These are phyloP conservation scores for Clonostachys sp. DNA, from an alignment of 2,329 filamentous ascomycete species.

Conservation along the genomic window DNA sequence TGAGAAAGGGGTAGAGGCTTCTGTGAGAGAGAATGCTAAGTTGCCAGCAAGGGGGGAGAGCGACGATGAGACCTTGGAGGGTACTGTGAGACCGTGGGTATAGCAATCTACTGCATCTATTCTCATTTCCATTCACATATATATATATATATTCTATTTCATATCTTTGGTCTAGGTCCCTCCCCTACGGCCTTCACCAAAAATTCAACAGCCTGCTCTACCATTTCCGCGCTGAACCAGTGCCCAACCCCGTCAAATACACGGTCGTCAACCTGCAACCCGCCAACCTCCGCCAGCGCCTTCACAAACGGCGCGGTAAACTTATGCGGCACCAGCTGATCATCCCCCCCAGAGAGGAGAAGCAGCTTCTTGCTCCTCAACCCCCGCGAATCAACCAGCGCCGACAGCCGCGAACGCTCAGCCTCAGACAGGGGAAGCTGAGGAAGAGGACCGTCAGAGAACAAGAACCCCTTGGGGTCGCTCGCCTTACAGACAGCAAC, in stretches of 20 bases:
- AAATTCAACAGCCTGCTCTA: conserved; percentile 60
- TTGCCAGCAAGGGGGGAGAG: conserved; percentile 24
- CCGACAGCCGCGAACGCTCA: conserved; percentile 36
- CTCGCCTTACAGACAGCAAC: conserved; percentile 56
- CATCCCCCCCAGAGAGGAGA: conserved; percentile 59
- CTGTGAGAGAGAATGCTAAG: conserved; percentile 21
- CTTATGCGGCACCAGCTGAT: conserved; percentile 69
- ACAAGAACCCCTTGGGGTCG: conserved; percentile 74
- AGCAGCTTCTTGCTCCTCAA: conserved; percentile 56
- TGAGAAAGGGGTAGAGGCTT: conserved; percentile 15
- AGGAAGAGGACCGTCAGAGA: conserved; percentile 36
- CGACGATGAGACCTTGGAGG: conserved; percentile 33
- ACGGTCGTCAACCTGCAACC: conserved; percentile 57
- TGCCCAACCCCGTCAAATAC: conserved; percentile 68
- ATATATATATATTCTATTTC: conserved; percentile 21
- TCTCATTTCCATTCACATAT: not conserved
- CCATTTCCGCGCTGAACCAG: conserved; percentile 64
- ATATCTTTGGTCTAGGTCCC: conserved; percentile 13
- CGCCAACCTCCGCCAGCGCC: conserved; percentile 55
- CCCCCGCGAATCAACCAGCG: conserved; percentile 42
- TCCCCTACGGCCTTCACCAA: conserved; percentile 42
- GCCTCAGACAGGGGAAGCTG: conserved; percentile 18
- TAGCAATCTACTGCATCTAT: no score
- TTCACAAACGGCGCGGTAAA: conserved; percentile 55
- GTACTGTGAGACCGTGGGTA: conserved; percentile 34